Conservation (phyloP, 805 yeast species). For the Ogataea corticis region DNA sequence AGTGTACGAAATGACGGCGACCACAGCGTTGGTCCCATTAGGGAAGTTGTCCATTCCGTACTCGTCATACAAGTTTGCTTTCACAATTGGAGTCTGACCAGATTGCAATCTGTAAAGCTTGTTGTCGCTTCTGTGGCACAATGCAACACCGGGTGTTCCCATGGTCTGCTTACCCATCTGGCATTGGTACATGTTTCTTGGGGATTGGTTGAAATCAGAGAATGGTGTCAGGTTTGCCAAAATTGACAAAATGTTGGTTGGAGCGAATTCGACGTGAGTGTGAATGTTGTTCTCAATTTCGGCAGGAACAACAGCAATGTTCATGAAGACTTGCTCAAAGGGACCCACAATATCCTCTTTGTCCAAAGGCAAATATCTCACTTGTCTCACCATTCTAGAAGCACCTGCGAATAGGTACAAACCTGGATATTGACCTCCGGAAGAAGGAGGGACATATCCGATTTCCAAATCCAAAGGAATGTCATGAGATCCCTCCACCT, state of each 20-base stretch:
- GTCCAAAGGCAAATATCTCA: constrained; percentile 81
- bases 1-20: constrained; percentile 97
- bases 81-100: constrained; percentile 97
- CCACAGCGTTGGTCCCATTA: constrained; percentile 97
- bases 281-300: constrained; percentile 83
- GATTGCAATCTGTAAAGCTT: constrained; percentile 88
- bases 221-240: constrained; percentile 97
- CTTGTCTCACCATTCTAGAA: constrained; percentile 96
- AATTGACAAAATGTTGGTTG: constrained; percentile 91
- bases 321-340: constrained; percentile 96
- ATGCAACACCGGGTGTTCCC: constrained; percentile 99
- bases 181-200: constrained; percentile 99
- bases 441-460: constrained; percentile 95
- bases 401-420: constrained; percentile 86
- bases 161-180: constrained; percentile 99
- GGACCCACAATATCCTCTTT: constrained; percentile 92
- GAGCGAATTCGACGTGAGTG: constrained; percentile 91
- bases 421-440: constrained; percentile 97
- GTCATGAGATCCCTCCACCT: constrained; percentile 76
- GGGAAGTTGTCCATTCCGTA: constrained; percentile 99
- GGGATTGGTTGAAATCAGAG: constrained; percentile 98
- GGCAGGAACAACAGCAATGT: constrained; percentile 90
- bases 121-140: constrained; percentile 90
- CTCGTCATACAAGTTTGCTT: constrained; percentile 89
- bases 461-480: constrained; percentile 86